Evolutionary conservation across 1,284 basidiomycete species (phyloP).

Genomic region (Ganoderma meredithae): DNA sequence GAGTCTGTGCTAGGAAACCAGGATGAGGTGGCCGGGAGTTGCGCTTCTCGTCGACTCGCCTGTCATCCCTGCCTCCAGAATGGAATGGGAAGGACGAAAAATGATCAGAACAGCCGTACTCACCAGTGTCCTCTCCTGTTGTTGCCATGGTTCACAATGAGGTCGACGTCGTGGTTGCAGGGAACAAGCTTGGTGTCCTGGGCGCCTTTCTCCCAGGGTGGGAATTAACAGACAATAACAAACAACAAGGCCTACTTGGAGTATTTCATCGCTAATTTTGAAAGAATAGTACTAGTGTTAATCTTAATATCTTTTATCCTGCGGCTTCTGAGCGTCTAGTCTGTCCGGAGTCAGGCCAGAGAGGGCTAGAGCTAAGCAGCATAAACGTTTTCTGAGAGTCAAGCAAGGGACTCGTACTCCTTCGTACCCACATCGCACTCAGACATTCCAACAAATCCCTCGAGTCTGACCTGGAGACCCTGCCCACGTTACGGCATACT

Average conservation of each 20-base stretch:
- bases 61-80: slow-evolving; percentile 37
- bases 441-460: no score
- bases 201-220: background rate
- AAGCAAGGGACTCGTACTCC: no score
- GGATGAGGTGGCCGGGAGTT: slow-evolving; percentile 32
- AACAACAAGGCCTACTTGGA: background rate
- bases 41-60: slow-evolving; percentile 26
- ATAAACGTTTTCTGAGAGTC: background rate
- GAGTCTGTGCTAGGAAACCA: slow-evolving; percentile 37
- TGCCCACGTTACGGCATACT: background rate
- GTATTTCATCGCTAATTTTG: background rate
- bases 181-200: slow-evolving; percentile 5
- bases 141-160: slow-evolving; percentile 28
- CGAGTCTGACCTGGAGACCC: background rate
- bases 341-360: background rate
- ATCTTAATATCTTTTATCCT: no score
- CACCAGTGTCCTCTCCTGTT: slow-evolving; percentile 34
- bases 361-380: background rate
- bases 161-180: slow-evolving; percentile 11
- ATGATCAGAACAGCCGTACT: slow-evolving; percentile 21
- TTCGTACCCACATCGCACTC: background rate
- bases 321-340: no score
- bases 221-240: background rate
- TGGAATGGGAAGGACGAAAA: slow-evolving; percentile 35
- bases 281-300: no score